Percentiles rank a stretch among this genome's conserved stretches.
phyloP scores from a whole-genome alignment of 441 rosid genomes.

The Geranium incanum region DNA sequence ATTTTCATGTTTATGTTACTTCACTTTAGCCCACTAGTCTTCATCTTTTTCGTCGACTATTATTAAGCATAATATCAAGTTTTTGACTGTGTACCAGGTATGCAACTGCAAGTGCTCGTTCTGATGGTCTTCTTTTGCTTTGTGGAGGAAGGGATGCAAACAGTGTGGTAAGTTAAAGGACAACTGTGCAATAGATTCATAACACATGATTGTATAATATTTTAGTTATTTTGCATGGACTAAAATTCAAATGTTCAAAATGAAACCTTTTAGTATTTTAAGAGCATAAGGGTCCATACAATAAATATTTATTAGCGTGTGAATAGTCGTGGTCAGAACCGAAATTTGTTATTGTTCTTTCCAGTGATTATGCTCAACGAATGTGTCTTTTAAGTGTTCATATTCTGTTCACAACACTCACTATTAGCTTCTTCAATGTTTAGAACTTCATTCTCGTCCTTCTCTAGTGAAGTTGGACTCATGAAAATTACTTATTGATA shows the following conservation, averaged over 20 bases:
- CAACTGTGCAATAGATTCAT: not conserved
- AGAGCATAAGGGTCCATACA: not conserved
- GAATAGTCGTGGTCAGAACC: not conserved
- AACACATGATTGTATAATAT: not conserved
- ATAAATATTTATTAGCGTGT: not conserved
- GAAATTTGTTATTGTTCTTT: not conserved
- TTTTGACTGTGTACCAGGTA: conserved; percentile 48
- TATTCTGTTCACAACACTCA: not conserved
- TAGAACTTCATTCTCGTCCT: not conserved
- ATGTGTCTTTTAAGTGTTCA: not conserved
- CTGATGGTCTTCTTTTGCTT: conserved; percentile 97
- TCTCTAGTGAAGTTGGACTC: not conserved
- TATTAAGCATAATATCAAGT: conserved; percentile 13
- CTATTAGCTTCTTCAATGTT: conserved; percentile 11
- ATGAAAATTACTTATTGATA: not conserved
- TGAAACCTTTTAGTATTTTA: not conserved
- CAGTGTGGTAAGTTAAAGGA: conserved; percentile 65
- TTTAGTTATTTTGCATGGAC: not conserved
- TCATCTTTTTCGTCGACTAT: not conserved
- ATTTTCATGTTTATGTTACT: conserved; percentile 2
- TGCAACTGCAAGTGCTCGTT: conserved; percentile 98
- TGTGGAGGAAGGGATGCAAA: conserved; percentile 97
- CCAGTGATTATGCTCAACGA: not conserved
- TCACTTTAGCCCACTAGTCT: not conserved
- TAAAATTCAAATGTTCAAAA: not conserved